These are phyloP conservation scores for Magnusiomyces paraingens DNA, from an alignment of 1,139 yeast genomes.

Conservation along the genomic window DNA sequence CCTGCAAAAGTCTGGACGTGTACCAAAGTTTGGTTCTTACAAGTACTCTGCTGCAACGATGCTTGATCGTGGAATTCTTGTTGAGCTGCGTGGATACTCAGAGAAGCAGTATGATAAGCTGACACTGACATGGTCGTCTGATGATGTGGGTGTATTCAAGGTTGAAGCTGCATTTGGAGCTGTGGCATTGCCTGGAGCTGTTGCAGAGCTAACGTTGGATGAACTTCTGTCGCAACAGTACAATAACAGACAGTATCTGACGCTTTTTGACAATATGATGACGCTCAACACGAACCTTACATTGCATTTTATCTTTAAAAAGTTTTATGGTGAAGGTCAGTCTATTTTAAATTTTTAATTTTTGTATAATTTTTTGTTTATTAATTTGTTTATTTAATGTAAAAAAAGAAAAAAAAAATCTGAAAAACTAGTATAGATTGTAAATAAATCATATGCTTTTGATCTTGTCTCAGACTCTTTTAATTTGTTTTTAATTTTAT, in stretches of 20 bases:
- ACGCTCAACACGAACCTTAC: slow-evolving; percentile 60
- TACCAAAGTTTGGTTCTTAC: slow-evolving; percentile 77
- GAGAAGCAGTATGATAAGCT: slow-evolving; percentile 59
- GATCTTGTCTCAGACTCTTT: too few relatives aligned
- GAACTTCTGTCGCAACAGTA: slow-evolving; percentile 62
- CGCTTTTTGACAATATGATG: slow-evolving; percentile 53
- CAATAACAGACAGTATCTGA: slow-evolving; percentile 42
- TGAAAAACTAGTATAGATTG: neutral
- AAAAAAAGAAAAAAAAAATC: neutral
- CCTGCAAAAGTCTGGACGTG: slow-evolving; percentile 56
- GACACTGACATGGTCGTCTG: slow-evolving; percentile 70
- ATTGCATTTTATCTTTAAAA: slow-evolving; percentile 60
- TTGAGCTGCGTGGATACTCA: slow-evolving; percentile 44
- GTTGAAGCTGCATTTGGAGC: slow-evolving; percentile 58
- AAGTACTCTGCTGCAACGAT: slow-evolving; percentile 74
- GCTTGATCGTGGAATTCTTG: slow-evolving; percentile 63
- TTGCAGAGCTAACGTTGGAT: slow-evolving; percentile 52
- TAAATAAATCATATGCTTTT: neutral
- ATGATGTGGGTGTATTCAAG: slow-evolving; percentile 62
- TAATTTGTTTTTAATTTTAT: too few relatives aligned
- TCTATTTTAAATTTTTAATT: neutral
- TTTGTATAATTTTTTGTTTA: neutral
- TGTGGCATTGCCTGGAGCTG: slow-evolving; percentile 46
- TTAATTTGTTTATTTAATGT: neutral
- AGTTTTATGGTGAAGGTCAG: slow-evolving; percentile 48